Percentiles rank a stretch among this genome's conserved stretches.
phyloP scores from a whole-genome alignment of 2,329 filamentous ascomycete species.

The Phialophora chinensis region DNA sequence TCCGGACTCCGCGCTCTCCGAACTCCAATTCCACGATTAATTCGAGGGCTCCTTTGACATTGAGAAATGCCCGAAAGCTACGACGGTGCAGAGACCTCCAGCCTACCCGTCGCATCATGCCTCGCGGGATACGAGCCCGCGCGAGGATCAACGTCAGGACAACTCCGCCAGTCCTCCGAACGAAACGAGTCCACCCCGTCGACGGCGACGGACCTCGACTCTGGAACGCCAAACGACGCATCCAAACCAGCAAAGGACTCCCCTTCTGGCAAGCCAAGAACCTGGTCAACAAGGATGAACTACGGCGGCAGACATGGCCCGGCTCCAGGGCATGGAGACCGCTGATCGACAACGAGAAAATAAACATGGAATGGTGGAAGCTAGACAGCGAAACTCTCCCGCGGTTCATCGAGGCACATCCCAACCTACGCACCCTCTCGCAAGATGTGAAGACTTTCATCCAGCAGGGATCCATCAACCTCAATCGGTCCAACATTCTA shows the following conservation, averaged over 20 bases:
- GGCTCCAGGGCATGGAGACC: conserved; percentile 5
- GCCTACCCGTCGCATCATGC: not conserved
- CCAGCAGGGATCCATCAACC: conserved; percentile 11
- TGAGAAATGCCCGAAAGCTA: not conserved
- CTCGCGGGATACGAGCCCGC: conserved; percentile 11
- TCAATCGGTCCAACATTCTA: conserved; percentile 18
- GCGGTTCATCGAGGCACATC: conserved; percentile 37
- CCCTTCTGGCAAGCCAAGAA: conserved; percentile 1
- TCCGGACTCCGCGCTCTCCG: not conserved
- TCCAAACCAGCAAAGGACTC: conserved; percentile 30
- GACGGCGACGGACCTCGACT: conserved; percentile 31
- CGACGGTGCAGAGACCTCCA: not conserved
- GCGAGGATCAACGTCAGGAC: conserved; percentile 24
- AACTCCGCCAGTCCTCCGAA: conserved; percentile 11
- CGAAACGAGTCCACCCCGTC: conserved; percentile 11
- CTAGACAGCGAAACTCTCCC: conserved; percentile 33
- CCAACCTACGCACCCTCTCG: conserved; percentile 24
- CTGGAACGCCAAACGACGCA: conserved; percentile 39
- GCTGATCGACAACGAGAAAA: conserved; percentile 3
- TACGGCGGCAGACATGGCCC: conserved; percentile 3
- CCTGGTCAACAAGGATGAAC: conserved; percentile 16
- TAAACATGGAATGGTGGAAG: conserved; percentile 35
- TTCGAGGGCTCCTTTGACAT: conserved; percentile 6
- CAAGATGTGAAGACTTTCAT: conserved; percentile 33
- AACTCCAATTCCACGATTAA: not conserved